A percentile compares a stretch with the other conserved stretches of the same genome.
These are phyloP conservation scores for Amylostereum areolatum DNA, from an alignment of 1,284 basidiomycete genomes.

Conservation along the genomic window DNA sequence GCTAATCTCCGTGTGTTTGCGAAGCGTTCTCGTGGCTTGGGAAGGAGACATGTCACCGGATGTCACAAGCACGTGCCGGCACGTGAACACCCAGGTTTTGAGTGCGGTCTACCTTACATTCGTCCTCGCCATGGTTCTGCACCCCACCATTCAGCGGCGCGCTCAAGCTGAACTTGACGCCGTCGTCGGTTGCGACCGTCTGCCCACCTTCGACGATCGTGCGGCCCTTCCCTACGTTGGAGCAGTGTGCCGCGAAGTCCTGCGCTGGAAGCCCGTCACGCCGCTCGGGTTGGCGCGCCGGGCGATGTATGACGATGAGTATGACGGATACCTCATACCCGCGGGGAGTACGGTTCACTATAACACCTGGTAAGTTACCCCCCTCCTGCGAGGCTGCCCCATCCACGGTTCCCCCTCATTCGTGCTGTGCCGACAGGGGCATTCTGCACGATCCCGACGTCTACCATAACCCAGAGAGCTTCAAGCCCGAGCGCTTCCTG, in stretches of 20 bases:
- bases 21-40: slow-evolving; percentile 4
- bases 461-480: slow-evolving; percentile 8
- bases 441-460: slow-evolving; percentile 8
- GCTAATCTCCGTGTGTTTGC: not conserved
- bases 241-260: slow-evolving; percentile 16
- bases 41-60: not conserved
- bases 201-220: slow-evolving; percentile 23
- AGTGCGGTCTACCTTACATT: slow-evolving; percentile 2
- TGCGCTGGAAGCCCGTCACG: slow-evolving; percentile 4
- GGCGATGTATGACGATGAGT: slow-evolving; percentile 6
- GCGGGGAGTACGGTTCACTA: slow-evolving; percentile 2
- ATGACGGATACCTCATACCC: slow-evolving; percentile 11
- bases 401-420: not conserved
- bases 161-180: slow-evolving; percentile 9
- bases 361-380: slow-evolving; percentile 2
- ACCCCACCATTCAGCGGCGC: slow-evolving; percentile 6
- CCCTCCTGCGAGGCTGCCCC: too few relatives aligned
- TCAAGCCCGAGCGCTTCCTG: slow-evolving; percentile 8
- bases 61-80: not conserved
- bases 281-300: slow-evolving; percentile 5
- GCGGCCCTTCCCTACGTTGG: slow-evolving; percentile 21
- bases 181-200: slow-evolving; percentile 10
- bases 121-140: slow-evolving; percentile 6
- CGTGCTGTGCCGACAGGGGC: slow-evolving; percentile 13
- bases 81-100: not conserved